These are phyloP conservation scores for Neofusicoccum ribis DNA, from an alignment of 2,329 filamentous ascomycete genomes.

Conservation along the genomic window DNA sequence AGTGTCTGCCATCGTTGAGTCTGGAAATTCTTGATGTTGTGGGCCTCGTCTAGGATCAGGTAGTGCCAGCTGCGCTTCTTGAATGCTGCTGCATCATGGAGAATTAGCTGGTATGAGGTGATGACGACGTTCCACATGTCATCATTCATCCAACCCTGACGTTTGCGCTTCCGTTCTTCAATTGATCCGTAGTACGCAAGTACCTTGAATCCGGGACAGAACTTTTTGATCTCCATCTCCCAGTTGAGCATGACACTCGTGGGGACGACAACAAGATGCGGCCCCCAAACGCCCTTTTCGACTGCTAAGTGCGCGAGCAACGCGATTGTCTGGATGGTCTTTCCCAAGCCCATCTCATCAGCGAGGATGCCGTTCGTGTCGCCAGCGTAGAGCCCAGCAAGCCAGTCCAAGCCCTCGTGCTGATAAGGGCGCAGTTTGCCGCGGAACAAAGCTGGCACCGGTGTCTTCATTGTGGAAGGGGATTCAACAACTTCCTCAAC, in stretches of 20 bases:
- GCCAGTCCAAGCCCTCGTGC: slow-evolving; percentile 95
- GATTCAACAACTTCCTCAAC: slow-evolving; percentile 29
- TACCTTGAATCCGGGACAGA: slow-evolving; percentile 96
- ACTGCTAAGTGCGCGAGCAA: slow-evolving; percentile 90
- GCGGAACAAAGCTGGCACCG: slow-evolving; percentile 66
- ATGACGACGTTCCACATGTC: slow-evolving; percentile 95
- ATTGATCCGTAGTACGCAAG: slow-evolving; percentile 94
- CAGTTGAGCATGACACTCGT: slow-evolving; percentile 99
- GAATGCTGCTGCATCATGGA: slow-evolving; percentile 92
- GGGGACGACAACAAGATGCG: slow-evolving; percentile 92
- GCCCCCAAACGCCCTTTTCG: slow-evolving; percentile 88
- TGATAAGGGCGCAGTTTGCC: slow-evolving; percentile 94
- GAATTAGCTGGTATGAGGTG: slow-evolving; percentile 93
- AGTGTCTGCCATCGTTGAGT: slow-evolving; percentile 96
- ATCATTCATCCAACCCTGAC: slow-evolving; percentile 89
- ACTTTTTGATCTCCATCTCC: slow-evolving; percentile 99
- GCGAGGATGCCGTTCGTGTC: slow-evolving; percentile 94
- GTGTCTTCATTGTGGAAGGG: slow-evolving; percentile 53
- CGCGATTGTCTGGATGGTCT: slow-evolving; percentile 97
- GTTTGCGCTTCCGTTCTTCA: slow-evolving; percentile 87
- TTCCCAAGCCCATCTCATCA: slow-evolving; percentile 97
- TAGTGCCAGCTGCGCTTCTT: slow-evolving; percentile 95
- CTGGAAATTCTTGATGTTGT: slow-evolving; percentile 99
- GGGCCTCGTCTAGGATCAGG: slow-evolving; percentile 95
- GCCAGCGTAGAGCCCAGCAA: slow-evolving; percentile 87